phyloP scores from a whole-genome alignment of 2,329 filamentous ascomycete genomes.

The Plenodomus biglobosus region DNA sequence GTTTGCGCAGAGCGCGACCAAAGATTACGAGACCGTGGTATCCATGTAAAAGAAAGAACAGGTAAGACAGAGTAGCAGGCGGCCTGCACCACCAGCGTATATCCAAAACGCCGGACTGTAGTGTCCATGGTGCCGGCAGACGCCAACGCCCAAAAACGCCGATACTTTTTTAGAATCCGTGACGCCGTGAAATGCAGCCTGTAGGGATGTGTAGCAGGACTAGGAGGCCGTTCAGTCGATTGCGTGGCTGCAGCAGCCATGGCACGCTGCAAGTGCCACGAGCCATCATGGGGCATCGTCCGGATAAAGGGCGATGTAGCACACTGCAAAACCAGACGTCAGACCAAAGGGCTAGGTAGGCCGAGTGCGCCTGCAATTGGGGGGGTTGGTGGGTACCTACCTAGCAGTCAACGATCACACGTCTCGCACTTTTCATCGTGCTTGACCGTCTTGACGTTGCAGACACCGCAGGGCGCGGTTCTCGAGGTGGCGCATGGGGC shows the following conservation, averaged over 20 bases:
- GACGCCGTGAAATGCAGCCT: conserved; percentile 48
- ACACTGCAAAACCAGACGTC: conserved; percentile 29
- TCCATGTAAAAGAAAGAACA: conserved; percentile 21
- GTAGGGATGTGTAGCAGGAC: conserved; percentile 23
- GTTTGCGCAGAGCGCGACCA: conserved; percentile 18
- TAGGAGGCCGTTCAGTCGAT: conserved; percentile 23
- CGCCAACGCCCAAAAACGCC: conserved; percentile 44
- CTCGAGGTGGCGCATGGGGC: conserved; percentile 52
- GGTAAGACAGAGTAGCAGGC: conserved; percentile 38
- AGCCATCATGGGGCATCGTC: conserved; percentile 38
- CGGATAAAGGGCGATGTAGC: conserved; percentile 33
- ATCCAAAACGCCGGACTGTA: conserved; percentile 44
- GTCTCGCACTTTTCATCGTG: conserved; percentile 52
- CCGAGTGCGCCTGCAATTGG: conserved; percentile 4
- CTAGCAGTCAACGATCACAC: conserved; percentile 46
- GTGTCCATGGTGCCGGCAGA: conserved; percentile 28
- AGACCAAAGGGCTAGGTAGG: conserved; percentile 27
- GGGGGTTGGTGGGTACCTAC: conserved; percentile 30
- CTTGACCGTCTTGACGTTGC: conserved; percentile 49
- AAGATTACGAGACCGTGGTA: conserved; percentile 24
- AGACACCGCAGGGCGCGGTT: conserved; percentile 44
- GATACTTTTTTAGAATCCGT: conserved; percentile 43
- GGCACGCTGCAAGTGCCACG: conserved; percentile 33
- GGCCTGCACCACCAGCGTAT: conserved; percentile 41
- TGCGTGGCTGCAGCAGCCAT: conserved; percentile 24